Conservation (phyloP, 2,329 filamentous ascomycete genomes). For the Cercospora zeae-maydis region DNA sequence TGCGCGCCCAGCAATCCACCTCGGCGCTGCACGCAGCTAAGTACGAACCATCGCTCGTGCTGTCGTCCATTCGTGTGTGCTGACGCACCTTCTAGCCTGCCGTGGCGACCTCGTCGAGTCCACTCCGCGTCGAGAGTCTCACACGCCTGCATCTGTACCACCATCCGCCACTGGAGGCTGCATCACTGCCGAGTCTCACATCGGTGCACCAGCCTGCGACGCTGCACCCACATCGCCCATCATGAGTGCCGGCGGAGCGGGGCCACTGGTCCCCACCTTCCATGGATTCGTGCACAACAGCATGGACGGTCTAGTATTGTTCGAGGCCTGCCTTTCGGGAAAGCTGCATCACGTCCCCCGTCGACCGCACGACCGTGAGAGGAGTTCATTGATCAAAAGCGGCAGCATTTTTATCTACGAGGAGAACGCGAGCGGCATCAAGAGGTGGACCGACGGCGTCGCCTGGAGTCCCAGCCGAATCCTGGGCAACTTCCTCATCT, state of each 20-base stretch:
- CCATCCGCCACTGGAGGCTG: background rate
- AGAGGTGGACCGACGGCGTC: conserved; percentile 89
- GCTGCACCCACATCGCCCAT: conserved; percentile 6
- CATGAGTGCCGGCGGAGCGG: conserved; percentile 38
- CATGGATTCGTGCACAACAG: conserved; percentile 41
- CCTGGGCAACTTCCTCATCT: conserved; percentile 78
- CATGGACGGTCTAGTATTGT: conserved; percentile 70
- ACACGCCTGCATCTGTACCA: background rate
- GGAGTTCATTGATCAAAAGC: conserved; percentile 71
- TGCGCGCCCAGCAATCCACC: conserved; percentile 1
- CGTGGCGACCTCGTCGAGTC: background rate
- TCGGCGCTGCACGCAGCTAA: background rate
- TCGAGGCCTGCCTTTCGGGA: conserved; percentile 73
- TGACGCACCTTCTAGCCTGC: conserved; percentile 4
- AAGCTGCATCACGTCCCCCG: conserved; percentile 71
- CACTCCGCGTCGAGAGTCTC: background rate
- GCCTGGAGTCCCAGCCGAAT: conserved; percentile 89
- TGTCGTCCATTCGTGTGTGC: background rate
- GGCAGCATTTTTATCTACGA: conserved; percentile 91
- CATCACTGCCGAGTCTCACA: background rate
- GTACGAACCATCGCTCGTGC: background rate
- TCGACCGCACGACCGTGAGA: conserved; percentile 80
- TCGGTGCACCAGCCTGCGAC: background rate
- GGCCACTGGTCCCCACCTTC: conserved; percentile 40
- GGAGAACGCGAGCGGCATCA: conserved; percentile 84